Conservation (phyloP, 495 filamentous ascomycete genomes). For the Hypoxylon fragiforme region DNA sequence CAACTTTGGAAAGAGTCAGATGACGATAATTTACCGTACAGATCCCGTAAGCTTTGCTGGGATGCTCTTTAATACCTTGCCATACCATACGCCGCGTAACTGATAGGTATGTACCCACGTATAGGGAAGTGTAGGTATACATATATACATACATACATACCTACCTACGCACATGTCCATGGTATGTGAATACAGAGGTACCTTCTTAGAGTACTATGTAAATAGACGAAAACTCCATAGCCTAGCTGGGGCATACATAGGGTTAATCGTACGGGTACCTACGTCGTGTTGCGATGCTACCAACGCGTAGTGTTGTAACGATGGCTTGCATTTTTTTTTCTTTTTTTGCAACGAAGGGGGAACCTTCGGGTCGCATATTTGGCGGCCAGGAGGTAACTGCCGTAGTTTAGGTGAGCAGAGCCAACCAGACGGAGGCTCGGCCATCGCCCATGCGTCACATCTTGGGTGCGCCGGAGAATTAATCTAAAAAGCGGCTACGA, state of each 20-base stretch:
- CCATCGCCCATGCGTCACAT: conserved; percentile 26
- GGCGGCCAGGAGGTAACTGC: conserved; percentile 24
- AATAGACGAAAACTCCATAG: too few relatives aligned
- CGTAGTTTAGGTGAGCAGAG: conserved; percentile 27
- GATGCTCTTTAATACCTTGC: too few relatives aligned
- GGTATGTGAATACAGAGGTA: too few relatives aligned
- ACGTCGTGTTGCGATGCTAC: conserved; percentile 20
- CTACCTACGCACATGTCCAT: too few relatives aligned
- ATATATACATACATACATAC: too few relatives aligned
- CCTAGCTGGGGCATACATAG: too few relatives aligned
- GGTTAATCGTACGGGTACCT: conserved; percentile 30
- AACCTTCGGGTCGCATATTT: conserved; percentile 21
- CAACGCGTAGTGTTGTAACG: conserved; percentile 14
- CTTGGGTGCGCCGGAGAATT: conserved; percentile 34
- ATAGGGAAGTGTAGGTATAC: too few relatives aligned
- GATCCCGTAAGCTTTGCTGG: conserved; percentile 16
- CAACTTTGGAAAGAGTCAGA: conserved; percentile 14
- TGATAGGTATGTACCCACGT: background rate
- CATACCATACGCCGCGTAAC: conserved; percentile 16
- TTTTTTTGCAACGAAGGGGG: conserved; percentile 6
- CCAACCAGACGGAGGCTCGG: conserved; percentile 27
- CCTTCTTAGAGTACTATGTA: too few relatives aligned
- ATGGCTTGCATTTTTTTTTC: conserved; percentile 12
- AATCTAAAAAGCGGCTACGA: conserved; percentile 32
- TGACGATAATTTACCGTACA: conserved; percentile 22